Evolutionary conservation across 345 rosid genomes (phyloP), one percentile per base, ranked within the genome.

Genomic region (Populus euphratica): DNA sequence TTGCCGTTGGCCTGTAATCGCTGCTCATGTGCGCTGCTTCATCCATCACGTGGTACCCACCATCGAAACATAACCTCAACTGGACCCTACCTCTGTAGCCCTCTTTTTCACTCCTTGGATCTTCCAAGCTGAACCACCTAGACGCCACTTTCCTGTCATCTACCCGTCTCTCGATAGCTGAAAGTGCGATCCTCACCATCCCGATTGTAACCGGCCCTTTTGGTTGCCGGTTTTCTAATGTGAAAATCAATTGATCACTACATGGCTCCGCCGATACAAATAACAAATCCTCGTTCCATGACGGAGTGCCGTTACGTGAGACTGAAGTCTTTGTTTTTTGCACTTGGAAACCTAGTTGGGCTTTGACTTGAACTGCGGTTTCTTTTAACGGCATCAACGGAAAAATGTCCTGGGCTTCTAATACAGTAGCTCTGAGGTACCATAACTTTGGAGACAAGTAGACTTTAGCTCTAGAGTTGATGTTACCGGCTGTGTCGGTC

Each of bases 11-110:
- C 5, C 95, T 86, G 74, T 86, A 93, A 80, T 94, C 97, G 73
- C 98, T 92, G 82, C 97, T 90, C 79, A 88, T 84, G 82, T 90
- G 89, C 52, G 95, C 95, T 52, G 92, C 88, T 84, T 94, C 98
- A 67, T 94, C 98, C 90, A 90, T 91, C 86, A 94, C 97, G 85
- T 94, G 97, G 84, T 94, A 94, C 12, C 98, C 97, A 0, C 97
- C 98, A 66, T 94, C 98, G 69, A 93, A 93, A 74, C 97, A 94
- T 70, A 93, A 73, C 73, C 96, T 81, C 47, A 94, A 61, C 65
- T 94, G 98, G 1, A 89, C 84, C 85, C 97, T 88, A 14, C 97
- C 93, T 84, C 88, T 90, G 87, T 88, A 92, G 23, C 39, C 61
- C 38, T 80, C 74, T 56, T 87, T 88, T n/a, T 89, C 92, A 41